Conservation (phyloP, 2,329 filamentous ascomycete species). For the Talaromyces sp. region DNA sequence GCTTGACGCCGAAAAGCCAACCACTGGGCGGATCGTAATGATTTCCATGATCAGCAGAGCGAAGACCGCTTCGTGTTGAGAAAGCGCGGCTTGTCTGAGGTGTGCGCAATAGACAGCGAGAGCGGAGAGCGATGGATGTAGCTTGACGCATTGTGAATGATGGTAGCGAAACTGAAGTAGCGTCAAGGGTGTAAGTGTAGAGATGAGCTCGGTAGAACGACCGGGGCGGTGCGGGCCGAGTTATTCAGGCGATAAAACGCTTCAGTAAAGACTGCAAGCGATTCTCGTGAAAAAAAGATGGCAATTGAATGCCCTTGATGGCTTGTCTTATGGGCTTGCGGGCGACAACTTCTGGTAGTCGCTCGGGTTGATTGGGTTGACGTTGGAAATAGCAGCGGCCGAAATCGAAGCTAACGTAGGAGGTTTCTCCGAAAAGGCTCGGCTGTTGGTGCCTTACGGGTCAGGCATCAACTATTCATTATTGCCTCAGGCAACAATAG, state of each 20-base stretch:
- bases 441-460: background rate
- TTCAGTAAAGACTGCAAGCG: background rate
- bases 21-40: constrained; percentile 87
- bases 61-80: constrained; percentile 39
- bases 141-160: constrained; percentile 35
- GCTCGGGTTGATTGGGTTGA: constrained; percentile 14
- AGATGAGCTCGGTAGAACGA: background rate
- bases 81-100: constrained; percentile 38
- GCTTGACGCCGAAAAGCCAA: constrained; percentile 92
- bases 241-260: background rate
- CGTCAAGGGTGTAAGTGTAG: background rate
- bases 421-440: constrained; percentile 14
- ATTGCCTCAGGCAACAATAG: constrained; percentile 17
- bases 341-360: constrained; percentile 3
- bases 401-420: constrained; percentile 15
- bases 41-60: constrained; percentile 59
- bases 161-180: background rate
- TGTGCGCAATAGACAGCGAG: constrained; percentile 37
- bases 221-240: constrained; percentile 10
- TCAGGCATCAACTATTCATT: constrained; percentile 1
- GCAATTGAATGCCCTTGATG: constrained; percentile 7
- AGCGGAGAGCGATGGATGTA: constrained; percentile 38
- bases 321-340: background rate
- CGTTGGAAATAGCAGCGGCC: constrained; percentile 15
- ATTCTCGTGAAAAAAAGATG: background rate